Base-by-base conservation (phyloP, 2,329 filamentous ascomycete genomes). In the Stenocarpella maydis region DNA sequence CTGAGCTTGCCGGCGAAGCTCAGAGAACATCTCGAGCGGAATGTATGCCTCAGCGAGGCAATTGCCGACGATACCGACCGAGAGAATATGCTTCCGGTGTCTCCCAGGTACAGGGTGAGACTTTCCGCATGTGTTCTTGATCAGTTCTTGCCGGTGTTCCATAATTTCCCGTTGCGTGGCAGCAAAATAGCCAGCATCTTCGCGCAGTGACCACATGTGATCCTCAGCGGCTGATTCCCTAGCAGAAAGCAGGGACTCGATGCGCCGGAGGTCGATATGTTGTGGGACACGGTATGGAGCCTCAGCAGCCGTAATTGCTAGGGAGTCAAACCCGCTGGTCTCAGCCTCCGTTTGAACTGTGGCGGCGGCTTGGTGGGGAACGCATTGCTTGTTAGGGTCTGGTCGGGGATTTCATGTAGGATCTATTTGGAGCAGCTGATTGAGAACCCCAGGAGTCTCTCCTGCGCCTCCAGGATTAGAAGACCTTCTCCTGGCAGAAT, bases 181-280 rank as follows among this genome's bases (percentile, higher is more conserved):
- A 34, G 80, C 76, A 71, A 90, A 90, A 76, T 88, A 90, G 0
- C 76, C 77, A 0, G 88, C 87, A 74, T 90, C 88, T 73, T 90
- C 88, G 12, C 87, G 81, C 4, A 91, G 76, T 0, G 81, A 74
- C 82, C 82, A 87, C 0, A 89, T 52, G 72, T 89, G 85, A 74
- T 90, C 87, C 67, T 87, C 82, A 1, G 82, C 81, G 4, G 80
- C 79, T 0, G 78, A 73, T 0, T 73, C 73, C 69, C 79, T 82
- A 0, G 84, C 84, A 3, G 74, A 75, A 0, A 87, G 76, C 4
- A 89, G 73, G 1, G 77, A 74, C 47, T 81, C 77, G 0, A 90
- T 76, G 0, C 81, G 79, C 0, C 61, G 71, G 2, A 88, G 75
- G 70, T 89, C 81, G 0, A 88, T 75, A 3, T 74, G 72, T 0